Conservation (phyloP, 805 yeast species). For the Starmerella sirachaensis region DNA sequence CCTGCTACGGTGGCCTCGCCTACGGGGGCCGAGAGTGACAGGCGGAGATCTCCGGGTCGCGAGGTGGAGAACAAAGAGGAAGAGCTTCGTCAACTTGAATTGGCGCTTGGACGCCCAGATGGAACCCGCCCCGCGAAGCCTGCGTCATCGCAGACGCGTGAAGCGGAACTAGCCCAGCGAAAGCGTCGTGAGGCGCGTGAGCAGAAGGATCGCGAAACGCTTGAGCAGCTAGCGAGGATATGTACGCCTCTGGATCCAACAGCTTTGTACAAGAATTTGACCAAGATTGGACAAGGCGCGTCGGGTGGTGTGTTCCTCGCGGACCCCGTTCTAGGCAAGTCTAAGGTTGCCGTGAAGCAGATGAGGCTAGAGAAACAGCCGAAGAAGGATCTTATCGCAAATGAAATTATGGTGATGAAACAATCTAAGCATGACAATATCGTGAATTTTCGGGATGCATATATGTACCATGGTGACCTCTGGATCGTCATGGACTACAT, state of each 20-base stretch:
- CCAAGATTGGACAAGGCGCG: constrained; percentile 83
- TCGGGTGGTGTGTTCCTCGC: constrained; percentile 88
- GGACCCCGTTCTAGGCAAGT: constrained; percentile 37
- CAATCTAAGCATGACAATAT: constrained; percentile 82
- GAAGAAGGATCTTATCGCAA: constrained; percentile 84
- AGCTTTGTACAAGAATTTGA: constrained; percentile 44
- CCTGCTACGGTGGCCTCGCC: background rate
- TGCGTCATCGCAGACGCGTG: background rate
- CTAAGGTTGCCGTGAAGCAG: constrained; percentile 80
- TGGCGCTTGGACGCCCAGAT: constrained; percentile 7
- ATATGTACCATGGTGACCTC: constrained; percentile 45
- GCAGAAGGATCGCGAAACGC: constrained; percentile 56
- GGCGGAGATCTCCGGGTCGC: constrained; percentile 8
- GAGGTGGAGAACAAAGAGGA: constrained; percentile 21
- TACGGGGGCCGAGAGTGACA: background rate
- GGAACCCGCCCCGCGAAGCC: background rate
- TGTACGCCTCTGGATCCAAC: constrained; percentile 82
- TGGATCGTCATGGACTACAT: constrained; percentile 99
- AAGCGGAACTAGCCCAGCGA: constrained; percentile 14
- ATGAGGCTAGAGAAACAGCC: constrained; percentile 94
- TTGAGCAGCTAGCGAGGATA: constrained; percentile 57
- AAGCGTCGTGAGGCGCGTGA: constrained; percentile 65
- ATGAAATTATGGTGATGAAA: constrained; percentile 92
- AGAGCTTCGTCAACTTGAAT: constrained; percentile 20
- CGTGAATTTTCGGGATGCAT: constrained; percentile 87